A percentile compares a stretch with the other conserved stretches of the same genome.
These are phyloP conservation scores for Solanum bulbocastanum DNA, from an alignment of 257 asterid genomes.

Conservation along the genomic window DNA sequence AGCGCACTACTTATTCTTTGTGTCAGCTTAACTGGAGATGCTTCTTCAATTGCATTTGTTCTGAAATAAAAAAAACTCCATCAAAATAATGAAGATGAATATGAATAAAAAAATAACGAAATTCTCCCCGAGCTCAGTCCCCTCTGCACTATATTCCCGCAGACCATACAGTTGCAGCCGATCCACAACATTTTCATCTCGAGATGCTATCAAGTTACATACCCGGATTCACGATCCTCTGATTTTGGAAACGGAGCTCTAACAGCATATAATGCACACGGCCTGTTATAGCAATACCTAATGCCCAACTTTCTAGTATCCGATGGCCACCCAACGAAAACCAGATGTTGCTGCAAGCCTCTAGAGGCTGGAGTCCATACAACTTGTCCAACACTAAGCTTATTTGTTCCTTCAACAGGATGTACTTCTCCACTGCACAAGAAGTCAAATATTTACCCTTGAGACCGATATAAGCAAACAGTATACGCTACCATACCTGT, in stretches of 20 bases:
- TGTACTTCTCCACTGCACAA: slow-evolving; percentile 71
- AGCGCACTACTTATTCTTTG: slow-evolving; percentile 64
- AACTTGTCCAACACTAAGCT: slow-evolving; percentile 85
- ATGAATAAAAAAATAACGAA: background rate
- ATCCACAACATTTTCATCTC: background rate
- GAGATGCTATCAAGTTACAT: background rate
- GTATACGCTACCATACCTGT: slow-evolving; percentile 31
- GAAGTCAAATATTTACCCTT: background rate
- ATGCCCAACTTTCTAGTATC: slow-evolving; percentile 75
- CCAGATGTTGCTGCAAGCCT: slow-evolving; percentile 39
- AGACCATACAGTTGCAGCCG: background rate
- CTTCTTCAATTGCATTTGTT: slow-evolving; percentile 35
- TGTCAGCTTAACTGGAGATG: slow-evolving; percentile 35
- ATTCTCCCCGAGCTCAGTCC: background rate
- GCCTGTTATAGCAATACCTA: slow-evolving; percentile 73
- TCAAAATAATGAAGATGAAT: background rate
- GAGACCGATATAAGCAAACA: background rate
- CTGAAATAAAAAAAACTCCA: slow-evolving; percentile 11
- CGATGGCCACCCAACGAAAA: slow-evolving; percentile 92
- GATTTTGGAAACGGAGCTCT: slow-evolving; percentile 45
- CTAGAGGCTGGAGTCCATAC: slow-evolving; percentile 68
- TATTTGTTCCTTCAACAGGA: slow-evolving; percentile 47
- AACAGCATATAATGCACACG: slow-evolving; percentile 78
- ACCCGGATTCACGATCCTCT: slow-evolving; percentile 30
- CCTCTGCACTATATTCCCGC: background rate